These are phyloP conservation scores for Exophiala xenobiotica DNA, from an alignment of 2,329 filamentous ascomycete genomes.

Conservation along the genomic window DNA sequence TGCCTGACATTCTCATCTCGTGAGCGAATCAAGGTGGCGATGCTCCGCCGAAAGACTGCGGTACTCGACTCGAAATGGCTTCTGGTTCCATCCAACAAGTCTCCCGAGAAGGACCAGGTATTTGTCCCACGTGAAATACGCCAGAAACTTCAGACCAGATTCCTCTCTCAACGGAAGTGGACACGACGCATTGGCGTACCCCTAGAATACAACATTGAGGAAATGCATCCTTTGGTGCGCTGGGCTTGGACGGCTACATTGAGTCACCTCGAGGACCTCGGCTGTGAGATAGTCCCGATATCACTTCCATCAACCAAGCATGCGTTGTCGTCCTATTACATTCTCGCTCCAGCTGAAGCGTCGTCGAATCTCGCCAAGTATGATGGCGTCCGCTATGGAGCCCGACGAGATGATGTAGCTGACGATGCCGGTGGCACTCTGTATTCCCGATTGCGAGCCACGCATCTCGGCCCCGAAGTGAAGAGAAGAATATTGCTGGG, in stretches of 20 bases:
- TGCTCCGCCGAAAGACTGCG: constrained; percentile 7
- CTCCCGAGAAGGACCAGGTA: background rate
- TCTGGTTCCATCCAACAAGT: background rate
- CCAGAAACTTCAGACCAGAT: background rate
- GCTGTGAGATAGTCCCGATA: constrained; percentile 71
- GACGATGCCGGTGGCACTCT: constrained; percentile 59
- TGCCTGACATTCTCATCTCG: constrained; percentile 62
- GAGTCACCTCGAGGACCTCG: constrained; percentile 58
- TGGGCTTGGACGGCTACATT: constrained; percentile 67
- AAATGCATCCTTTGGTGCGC: constrained; percentile 70
- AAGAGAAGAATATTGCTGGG: constrained; percentile 83
- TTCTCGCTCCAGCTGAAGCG: constrained; percentile 91
- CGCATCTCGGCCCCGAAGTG: constrained; percentile 80
- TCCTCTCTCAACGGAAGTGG: constrained; percentile 1
- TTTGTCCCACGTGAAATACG: background rate
- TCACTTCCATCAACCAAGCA: constrained; percentile 80
- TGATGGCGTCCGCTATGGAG: constrained; percentile 91
- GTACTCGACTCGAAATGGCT: constrained; percentile 6
- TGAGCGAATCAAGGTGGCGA: constrained; percentile 18
- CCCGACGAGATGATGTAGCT: constrained; percentile 51
- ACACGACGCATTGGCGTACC: constrained; percentile 58
- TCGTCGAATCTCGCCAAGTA: constrained; percentile 96
- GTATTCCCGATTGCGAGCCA: constrained; percentile 72
- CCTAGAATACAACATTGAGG: constrained; percentile 81
- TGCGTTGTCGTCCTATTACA: constrained; percentile 89